phyloP scores from a whole-genome alignment of 495 filamentous ascomycete species.

The Alectoria sarmentosa region DNA sequence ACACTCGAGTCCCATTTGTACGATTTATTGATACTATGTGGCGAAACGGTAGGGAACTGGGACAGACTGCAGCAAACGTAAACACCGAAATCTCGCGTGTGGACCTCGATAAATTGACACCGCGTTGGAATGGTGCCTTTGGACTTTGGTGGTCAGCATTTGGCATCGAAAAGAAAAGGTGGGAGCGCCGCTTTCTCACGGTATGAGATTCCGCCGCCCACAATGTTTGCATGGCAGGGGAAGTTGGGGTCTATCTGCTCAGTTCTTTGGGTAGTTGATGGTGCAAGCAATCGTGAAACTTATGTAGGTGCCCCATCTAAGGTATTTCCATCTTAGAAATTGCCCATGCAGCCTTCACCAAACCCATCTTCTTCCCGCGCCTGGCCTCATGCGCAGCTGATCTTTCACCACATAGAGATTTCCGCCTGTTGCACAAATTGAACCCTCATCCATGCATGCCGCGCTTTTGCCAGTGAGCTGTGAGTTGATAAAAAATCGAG shows the following conservation, averaged over 20 bases:
- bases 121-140: too few relatives aligned
- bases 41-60: too few relatives aligned
- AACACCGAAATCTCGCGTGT: not conserved
- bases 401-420: slow-evolving; percentile 13
- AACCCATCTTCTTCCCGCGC: slow-evolving; percentile 10
- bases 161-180: not conserved
- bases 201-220: not conserved
- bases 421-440: slow-evolving; percentile 9
- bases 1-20: too few relatives aligned
- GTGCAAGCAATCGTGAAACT: slow-evolving; percentile 20
- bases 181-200: not conserved
- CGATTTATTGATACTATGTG: too few relatives aligned
- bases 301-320: slow-evolving; percentile 16
- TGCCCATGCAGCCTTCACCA: slow-evolving; percentile 10
- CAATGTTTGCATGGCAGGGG: not conserved
- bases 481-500: slow-evolving; percentile 11
- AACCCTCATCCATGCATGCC: slow-evolving; percentile 13
- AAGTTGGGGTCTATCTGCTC: slow-evolving; percentile 2
- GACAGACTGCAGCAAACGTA: too few relatives aligned
- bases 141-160: too few relatives aligned
- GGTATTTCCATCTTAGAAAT: slow-evolving; percentile 14
- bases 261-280: slow-evolving; percentile 13
- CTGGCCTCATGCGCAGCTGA: slow-evolving; percentile 10
- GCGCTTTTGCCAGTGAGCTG: slow-evolving; percentile 20
- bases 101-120: not conserved